A percentile compares a stretch with the other conserved stretches of the same genome.
phyloP scores from a whole-genome alignment of 768 basidiomycete species.

The Multifurca ochricompacta region DNA sequence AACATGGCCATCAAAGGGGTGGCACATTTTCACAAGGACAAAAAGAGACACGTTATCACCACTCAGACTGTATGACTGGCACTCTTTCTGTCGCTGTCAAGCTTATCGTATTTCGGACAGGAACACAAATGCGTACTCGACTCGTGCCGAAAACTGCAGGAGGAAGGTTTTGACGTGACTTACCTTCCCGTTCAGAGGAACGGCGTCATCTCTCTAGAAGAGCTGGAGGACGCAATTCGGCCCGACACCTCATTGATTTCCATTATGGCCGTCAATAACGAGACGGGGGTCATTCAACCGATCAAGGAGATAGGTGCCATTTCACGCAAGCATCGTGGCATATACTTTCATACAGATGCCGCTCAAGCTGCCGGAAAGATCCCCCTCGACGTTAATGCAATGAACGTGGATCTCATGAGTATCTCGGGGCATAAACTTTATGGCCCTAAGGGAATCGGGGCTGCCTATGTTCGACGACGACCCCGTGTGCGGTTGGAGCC shows the following conservation, averaged over 20 bases:
- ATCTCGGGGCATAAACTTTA: conserved; percentile 98
- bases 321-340: conserved; percentile 76
- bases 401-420: conserved; percentile 93
- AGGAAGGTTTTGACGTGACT: conserved; percentile 96
- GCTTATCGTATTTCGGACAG: conserved; percentile 31
- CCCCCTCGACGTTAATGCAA: conserved; percentile 84
- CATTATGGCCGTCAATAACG: conserved; percentile 99
- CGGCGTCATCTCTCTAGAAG: conserved; percentile 71
- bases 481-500: conserved; percentile 94
- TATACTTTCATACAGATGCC: conserved; percentile 96
- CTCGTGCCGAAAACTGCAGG: conserved; percentile 89
- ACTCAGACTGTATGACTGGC: conserved; percentile 70
- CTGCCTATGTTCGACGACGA: conserved; percentile 85
- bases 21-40: conserved; percentile 90
- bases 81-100: not conserved
- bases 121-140: conserved; percentile 99
- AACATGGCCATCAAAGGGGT: conserved; percentile 98
- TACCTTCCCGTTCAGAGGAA: conserved; percentile 91
- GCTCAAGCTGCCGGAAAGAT: conserved; percentile 95
- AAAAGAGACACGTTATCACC: conserved; percentile 90
- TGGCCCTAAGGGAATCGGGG: conserved; percentile 95
- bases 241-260: conserved; percentile 93
- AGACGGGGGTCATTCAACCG: conserved; percentile 97
- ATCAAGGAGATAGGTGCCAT: conserved; percentile 90
- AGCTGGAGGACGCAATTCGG: conserved; percentile 80